A percentile compares a stretch with the other conserved stretches of the same genome.
These are phyloP conservation scores for Cyclaneusma minus DNA, from an alignment of 2,329 filamentous ascomycete species.

Conservation along the genomic window DNA sequence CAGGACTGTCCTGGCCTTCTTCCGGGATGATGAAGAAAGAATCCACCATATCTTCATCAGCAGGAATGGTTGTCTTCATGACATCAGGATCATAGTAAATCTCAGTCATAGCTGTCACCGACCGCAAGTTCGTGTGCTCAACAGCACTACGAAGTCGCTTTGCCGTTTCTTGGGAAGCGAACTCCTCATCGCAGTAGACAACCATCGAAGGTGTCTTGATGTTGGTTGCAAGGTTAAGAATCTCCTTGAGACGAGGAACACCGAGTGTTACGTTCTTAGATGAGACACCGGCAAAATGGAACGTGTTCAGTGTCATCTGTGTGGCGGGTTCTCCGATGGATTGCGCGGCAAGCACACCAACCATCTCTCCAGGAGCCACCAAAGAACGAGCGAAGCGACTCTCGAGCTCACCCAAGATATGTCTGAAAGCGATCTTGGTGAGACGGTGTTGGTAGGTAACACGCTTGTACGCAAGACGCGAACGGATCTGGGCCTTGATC, in stretches of 20 bases:
- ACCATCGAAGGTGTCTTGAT: slow-evolving; percentile 98
- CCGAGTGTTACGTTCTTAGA: slow-evolving; percentile 99
- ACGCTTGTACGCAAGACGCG: slow-evolving; percentile 81
- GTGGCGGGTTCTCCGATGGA: slow-evolving; percentile 98
- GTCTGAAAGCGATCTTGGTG: slow-evolving; percentile 83
- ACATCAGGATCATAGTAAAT: slow-evolving; percentile 96
- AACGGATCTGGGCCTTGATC: slow-evolving; percentile 84
- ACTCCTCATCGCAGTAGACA: slow-evolving; percentile 58
- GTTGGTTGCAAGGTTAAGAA: slow-evolving; percentile 92
- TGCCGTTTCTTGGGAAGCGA: slow-evolving; percentile 60
- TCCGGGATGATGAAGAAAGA: slow-evolving; percentile 93
- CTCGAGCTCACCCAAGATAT: slow-evolving; percentile 81
- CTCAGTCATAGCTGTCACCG: slow-evolving; percentile 81
- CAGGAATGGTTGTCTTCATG: slow-evolving; percentile 67
- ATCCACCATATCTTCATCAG: slow-evolving; percentile 86
- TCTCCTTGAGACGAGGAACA: slow-evolving; percentile 98
- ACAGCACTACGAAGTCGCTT: slow-evolving; percentile 79
- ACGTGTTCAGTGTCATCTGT: slow-evolving; percentile 98
- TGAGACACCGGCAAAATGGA: slow-evolving; percentile 99
- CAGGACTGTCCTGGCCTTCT: slow-evolving; percentile 43
- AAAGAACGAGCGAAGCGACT: slow-evolving; percentile 73
- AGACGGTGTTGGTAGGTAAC: slow-evolving; percentile 74
- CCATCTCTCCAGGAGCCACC: slow-evolving; percentile 94
- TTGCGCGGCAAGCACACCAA: slow-evolving; percentile 91
- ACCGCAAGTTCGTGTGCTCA: slow-evolving; percentile 86